These are phyloP conservation scores for Phlebiopsis flavidoalba DNA, from an alignment of 768 basidiomycete species.

Conservation along the genomic window DNA sequence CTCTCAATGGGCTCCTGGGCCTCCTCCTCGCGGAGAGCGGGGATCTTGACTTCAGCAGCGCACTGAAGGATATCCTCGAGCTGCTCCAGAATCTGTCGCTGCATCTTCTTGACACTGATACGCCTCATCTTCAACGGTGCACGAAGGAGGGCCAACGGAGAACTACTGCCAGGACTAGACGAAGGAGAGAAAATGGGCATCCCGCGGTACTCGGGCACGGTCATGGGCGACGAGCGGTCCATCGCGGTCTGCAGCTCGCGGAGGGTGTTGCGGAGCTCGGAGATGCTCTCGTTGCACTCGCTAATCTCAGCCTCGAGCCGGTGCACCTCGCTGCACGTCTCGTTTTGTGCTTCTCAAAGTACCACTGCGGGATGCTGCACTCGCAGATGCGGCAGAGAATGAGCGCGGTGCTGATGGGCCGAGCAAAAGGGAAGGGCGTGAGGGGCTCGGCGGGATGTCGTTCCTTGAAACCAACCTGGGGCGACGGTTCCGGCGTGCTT, in stretches of 20 bases:
- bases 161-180: slow-evolving; percentile 64
- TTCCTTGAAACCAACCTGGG: slow-evolving; percentile 34
- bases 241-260: slow-evolving; percentile 70
- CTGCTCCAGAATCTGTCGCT: slow-evolving; percentile 76
- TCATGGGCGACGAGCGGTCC: slow-evolving; percentile 65
- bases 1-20: slow-evolving; percentile 88
- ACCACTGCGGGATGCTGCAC: slow-evolving; percentile 95
- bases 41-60: slow-evolving; percentile 78
- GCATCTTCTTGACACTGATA: slow-evolving; percentile 76
- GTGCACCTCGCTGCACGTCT: slow-evolving; percentile 96
- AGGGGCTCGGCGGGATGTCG: slow-evolving; percentile 31
- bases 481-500: slow-evolving; percentile 22
- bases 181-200: slow-evolving; percentile 78
- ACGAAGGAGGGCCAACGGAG: slow-evolving; percentile 75
- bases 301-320: slow-evolving; percentile 92
- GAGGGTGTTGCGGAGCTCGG: slow-evolving; percentile 82
- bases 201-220: slow-evolving; percentile 78
- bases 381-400: slow-evolving; percentile 98
- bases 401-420: slow-evolving; percentile 73
- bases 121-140: slow-evolving; percentile 63
- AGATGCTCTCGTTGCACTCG: slow-evolving; percentile 90
- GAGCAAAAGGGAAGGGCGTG: slow-evolving; percentile 70
- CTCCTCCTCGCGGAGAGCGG: slow-evolving; percentile 88
- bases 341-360: slow-evolving; percentile 99
- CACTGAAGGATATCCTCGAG: slow-evolving; percentile 82